Percentiles rank a stretch among this genome's conserved stretches.
Conservation (phyloP, 805 yeast genomes). For the Kazachstania viticola region DNA sequence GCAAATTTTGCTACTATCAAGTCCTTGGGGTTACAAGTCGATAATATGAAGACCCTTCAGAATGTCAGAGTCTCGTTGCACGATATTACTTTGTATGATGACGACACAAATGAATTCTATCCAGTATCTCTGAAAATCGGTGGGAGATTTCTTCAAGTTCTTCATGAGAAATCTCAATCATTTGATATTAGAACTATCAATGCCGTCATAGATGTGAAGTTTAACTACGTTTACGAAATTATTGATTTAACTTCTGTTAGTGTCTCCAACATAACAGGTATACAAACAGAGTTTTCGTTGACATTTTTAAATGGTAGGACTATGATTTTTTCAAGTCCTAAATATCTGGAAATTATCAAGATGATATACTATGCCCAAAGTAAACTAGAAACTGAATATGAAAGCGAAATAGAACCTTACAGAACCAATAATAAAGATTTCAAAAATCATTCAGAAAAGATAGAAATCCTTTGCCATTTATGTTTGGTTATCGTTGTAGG, state of each 20-base stretch:
- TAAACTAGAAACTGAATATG: constrained; percentile 29
- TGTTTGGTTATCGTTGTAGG: constrained; percentile 57
- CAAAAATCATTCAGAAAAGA: constrained; percentile 18
- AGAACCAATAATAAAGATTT: not conserved
- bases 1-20: constrained; percentile 32
- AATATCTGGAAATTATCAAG: constrained; percentile 52
- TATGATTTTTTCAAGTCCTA: constrained; percentile 33
- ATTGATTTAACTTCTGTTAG: constrained; percentile 30
- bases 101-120: constrained; percentile 33
- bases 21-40: constrained; percentile 31
- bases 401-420: constrained; percentile 3
- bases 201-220: constrained; percentile 24
- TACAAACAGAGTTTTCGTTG: constrained; percentile 38
- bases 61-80: constrained; percentile 39
- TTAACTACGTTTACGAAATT: constrained; percentile 33
- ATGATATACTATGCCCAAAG: constrained; percentile 54
- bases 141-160: constrained; percentile 47
- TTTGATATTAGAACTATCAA: constrained; percentile 21
- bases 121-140: constrained; percentile 59
- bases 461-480: constrained; percentile 42
- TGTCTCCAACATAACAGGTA: constrained; percentile 32
- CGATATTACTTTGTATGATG: constrained; percentile 41
- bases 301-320: constrained; percentile 24
- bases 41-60: constrained; percentile 29
- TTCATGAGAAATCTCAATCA: constrained; percentile 31